Conservation (phyloP, 768 basidiomycete genomes). For the Pisolithus microcarpus region DNA sequence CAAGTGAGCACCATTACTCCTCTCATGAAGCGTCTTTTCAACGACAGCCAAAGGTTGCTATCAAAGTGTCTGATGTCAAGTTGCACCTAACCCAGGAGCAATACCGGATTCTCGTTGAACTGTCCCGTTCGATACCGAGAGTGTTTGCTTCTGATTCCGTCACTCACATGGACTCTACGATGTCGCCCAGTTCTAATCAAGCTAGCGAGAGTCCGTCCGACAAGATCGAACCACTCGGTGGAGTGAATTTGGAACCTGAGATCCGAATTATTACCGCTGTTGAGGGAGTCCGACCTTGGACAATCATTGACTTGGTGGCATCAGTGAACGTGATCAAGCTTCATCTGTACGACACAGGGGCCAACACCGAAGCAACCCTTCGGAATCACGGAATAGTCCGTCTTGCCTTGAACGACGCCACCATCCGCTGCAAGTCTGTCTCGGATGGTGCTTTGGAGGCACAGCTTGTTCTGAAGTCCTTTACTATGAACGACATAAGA, state of each 20-base stretch:
- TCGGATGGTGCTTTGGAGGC: conserved; percentile 81
- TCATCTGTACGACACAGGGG: conserved; percentile 74
- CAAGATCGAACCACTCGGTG: conserved; percentile 1
- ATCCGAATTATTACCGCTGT: conserved; percentile 29
- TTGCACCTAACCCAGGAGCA: conserved; percentile 79
- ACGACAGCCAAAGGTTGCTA: conserved; percentile 42
- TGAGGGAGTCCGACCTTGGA: conserved; percentile 39
- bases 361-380: conserved; percentile 48
- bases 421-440: conserved; percentile 71
- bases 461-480: conserved; percentile 82
- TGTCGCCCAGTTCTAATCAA: conserved; percentile 10
- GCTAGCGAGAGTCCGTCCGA: conserved; percentile 1
- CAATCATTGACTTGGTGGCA: conserved; percentile 67
- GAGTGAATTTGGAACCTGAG: conserved; percentile 46
- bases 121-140: conserved; percentile 63
- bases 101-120: conserved; percentile 60
- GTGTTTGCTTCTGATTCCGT: conserved; percentile 48
- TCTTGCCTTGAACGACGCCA: conserved; percentile 76
- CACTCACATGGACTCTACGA: conserved; percentile 23
- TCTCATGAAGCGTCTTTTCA: conserved; percentile 2
- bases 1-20: conserved; percentile 43
- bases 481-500: conserved; percentile 85
- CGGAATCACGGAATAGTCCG: conserved; percentile 77
- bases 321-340: conserved; percentile 66
- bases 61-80: conserved; percentile 78